Conservation (phyloP, 352 stramenopile species). For the Pythium pectinolyticum region DNA sequence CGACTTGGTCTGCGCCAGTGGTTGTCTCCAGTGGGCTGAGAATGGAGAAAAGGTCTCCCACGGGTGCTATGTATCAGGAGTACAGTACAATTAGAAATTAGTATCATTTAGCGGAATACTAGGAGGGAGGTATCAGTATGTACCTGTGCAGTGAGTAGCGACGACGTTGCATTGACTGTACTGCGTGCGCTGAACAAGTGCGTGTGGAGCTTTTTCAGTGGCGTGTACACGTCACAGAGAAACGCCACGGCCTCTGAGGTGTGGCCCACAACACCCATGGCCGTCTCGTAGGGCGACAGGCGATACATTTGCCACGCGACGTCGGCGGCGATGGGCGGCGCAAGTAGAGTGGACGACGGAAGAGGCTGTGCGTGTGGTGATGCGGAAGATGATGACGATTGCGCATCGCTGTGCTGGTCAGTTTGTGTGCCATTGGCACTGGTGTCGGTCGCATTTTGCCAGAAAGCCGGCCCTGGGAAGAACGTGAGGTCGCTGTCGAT, state of each 20-base stretch:
- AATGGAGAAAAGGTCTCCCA: slow-evolving; percentile 85
- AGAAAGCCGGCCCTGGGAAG: slow-evolving; percentile 79
- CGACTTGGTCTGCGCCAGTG: slow-evolving; percentile 48
- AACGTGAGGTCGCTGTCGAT: slow-evolving; percentile 70
- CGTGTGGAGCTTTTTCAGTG: slow-evolving; percentile 55
- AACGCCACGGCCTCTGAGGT: slow-evolving; percentile 65
- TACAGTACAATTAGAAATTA: neutral
- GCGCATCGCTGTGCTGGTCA: neutral
- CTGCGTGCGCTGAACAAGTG: slow-evolving; percentile 53
- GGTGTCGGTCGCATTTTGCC: slow-evolving; percentile 26
- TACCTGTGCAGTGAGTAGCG: slow-evolving; percentile 49
- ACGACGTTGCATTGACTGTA: slow-evolving; percentile 26
- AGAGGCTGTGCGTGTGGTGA: slow-evolving; percentile 36
- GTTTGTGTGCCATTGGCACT: neutral
- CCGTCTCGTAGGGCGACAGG: slow-evolving; percentile 74
- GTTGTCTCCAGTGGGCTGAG: slow-evolving; percentile 61
- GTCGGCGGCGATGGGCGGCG: slow-evolving; percentile 71
- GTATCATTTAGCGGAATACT: neutral
- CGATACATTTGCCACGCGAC: slow-evolving; percentile 84
- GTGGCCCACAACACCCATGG: slow-evolving; percentile 59
- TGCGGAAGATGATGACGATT: neutral
- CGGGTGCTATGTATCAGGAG: slow-evolving; percentile 53
- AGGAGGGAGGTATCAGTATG: no score
- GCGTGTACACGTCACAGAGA: slow-evolving; percentile 65
- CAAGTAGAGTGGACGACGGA: slow-evolving; percentile 66